Conservation (phyloP, 169 alveolate genomes). For the Haemoproteus tartakovskyi region DNA sequence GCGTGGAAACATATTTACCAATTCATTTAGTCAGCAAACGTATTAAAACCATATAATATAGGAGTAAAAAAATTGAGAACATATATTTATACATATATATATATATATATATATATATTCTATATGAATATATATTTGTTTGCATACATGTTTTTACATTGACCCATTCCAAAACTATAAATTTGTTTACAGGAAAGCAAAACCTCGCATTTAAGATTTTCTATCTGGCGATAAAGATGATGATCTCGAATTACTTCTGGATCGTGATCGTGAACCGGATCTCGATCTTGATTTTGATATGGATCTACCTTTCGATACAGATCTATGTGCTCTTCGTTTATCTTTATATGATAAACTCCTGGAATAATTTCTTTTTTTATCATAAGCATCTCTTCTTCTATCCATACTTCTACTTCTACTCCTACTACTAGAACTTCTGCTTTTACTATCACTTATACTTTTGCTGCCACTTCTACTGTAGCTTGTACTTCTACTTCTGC, state of each 20-base stretch:
- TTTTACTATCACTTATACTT: neutral
- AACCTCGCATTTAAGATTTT: constrained; percentile 27
- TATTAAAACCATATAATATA: neutral
- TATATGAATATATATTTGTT: no score
- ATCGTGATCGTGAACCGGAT: no score
- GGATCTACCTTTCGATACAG: constrained; percentile 56
- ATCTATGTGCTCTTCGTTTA: constrained; percentile 39
- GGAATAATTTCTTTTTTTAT: constrained; percentile 61
- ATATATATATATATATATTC: neutral
- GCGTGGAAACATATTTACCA: neutral
- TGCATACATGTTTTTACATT: no score
- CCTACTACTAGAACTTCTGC: constrained; percentile 6
- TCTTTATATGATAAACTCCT: constrained; percentile 53
- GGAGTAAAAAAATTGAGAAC: neutral
- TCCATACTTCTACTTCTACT: constrained; percentile 67
- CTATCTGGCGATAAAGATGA: constrained; percentile 63
- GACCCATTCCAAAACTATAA: neutral
- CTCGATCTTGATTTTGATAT: no score
- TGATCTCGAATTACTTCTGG: constrained; percentile 43
- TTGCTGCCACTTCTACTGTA: constrained; percentile 27
- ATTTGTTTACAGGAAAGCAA: constrained; percentile 2
- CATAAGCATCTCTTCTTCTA: constrained; percentile 66
- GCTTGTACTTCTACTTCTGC: constrained; percentile 43
- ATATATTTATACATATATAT: neutral
- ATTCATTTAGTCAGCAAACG: neutral